Evolutionary conservation across 2,329 filamentous ascomycete species (phyloP).

Genomic region (Emergomyces orientalis): DNA sequence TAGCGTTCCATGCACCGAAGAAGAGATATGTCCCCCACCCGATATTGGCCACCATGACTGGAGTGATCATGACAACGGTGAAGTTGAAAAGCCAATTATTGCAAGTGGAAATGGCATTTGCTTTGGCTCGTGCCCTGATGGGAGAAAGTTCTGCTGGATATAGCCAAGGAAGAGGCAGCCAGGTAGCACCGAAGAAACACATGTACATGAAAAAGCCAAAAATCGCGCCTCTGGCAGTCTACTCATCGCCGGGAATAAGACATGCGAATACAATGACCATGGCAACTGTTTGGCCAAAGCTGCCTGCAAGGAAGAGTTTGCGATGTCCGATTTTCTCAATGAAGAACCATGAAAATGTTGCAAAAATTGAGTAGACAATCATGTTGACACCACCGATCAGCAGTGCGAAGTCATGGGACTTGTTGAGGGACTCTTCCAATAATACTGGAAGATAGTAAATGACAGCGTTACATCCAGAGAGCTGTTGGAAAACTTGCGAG

Average conservation of each 20-base stretch:
- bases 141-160: slow-evolving; percentile 46
- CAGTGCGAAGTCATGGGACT: slow-evolving; percentile 31
- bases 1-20: slow-evolving; percentile 34
- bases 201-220: slow-evolving; percentile 62
- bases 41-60: slow-evolving; percentile 33
- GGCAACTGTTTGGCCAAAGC: slow-evolving; percentile 30
- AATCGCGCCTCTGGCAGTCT: slow-evolving; percentile 31
- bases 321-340: slow-evolving; percentile 40
- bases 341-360: slow-evolving; percentile 31
- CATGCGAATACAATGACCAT: slow-evolving; percentile 35
- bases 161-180: slow-evolving; percentile 54
- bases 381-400: slow-evolving; percentile 40
- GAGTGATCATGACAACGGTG: slow-evolving; percentile 44
- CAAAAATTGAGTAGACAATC: slow-evolving; percentile 22
- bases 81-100: slow-evolving; percentile 51
- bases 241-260: slow-evolving; percentile 24
- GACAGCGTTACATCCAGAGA: slow-evolving; percentile 30
- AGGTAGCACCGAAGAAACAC: slow-evolving; percentile 57
- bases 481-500: slow-evolving; percentile 39
- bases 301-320: slow-evolving; percentile 35
- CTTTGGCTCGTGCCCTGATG: slow-evolving; percentile 47
- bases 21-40: slow-evolving; percentile 38
- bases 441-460: slow-evolving; percentile 34
- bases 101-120: slow-evolving; percentile 46
- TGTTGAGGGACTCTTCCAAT: slow-evolving; percentile 35